A percentile compares a stretch with the other conserved stretches of the same genome.
Conservation (phyloP, 148 eudicot genomes). For the Chenopodium suecicum region DNA sequence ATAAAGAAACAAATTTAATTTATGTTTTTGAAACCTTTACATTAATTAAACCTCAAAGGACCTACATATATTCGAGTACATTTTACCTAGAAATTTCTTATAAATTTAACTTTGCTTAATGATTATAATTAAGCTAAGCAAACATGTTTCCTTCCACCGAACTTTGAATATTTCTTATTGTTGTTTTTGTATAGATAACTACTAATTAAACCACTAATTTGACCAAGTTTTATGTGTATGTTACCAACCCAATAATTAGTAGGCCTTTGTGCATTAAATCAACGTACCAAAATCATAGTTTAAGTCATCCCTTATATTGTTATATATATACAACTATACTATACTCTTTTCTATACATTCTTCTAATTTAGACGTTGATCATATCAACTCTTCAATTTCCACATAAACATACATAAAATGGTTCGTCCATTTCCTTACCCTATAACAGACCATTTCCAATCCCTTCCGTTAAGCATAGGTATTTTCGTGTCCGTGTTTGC, state of each 20-base stretch:
- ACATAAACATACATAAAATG: conserved; percentile 28
- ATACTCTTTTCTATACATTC: not conserved
- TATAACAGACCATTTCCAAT: conserved; percentile 9
- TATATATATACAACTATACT: not conserved
- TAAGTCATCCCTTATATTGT: conserved; percentile 2
- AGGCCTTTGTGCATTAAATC: conserved; percentile 5
- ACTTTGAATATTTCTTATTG: conserved; percentile 5
- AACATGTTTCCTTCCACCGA: not conserved
- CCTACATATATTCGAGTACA: too few relatives aligned
- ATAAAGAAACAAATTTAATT: not conserved
- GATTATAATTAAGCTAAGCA: not conserved
- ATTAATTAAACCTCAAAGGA: not conserved
- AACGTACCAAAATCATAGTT: not conserved
- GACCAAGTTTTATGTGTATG: conserved; percentile 27
- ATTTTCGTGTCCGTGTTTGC: conserved; percentile 43
- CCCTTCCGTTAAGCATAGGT: conserved; percentile 47
- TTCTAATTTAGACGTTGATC: not conserved
- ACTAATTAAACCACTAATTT: conserved; percentile 2
- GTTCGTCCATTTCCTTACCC: conserved; percentile 35
- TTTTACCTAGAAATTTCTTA: not conserved
- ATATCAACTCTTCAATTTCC: not conserved
- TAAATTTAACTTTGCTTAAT: not conserved
- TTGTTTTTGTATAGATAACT: not conserved
- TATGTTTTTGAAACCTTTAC: not conserved
- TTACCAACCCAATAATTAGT: conserved; percentile 6